phyloP scores from a whole-genome alignment of 2,329 filamentous ascomycete genomes.

The Meredithiella fracta region DNA sequence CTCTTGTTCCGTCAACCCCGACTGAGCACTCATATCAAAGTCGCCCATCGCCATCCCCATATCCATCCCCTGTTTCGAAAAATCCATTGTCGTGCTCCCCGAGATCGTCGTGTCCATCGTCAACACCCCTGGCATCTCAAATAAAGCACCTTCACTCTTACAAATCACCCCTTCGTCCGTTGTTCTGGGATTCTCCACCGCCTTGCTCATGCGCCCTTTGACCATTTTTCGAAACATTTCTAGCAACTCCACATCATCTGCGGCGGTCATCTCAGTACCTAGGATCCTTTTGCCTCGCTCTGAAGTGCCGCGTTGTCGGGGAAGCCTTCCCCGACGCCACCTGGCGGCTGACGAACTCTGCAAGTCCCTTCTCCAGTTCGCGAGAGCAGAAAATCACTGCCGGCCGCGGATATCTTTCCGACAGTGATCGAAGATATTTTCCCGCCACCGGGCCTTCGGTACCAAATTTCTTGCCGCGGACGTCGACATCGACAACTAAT shows the following conservation, averaged over 20 bases:
- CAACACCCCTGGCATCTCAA: not conserved
- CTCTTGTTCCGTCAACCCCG: conserved; percentile 7
- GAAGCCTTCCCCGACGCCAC: conserved; percentile 25
- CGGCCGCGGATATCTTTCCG: conserved; percentile 28
- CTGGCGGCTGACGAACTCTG: conserved; percentile 30
- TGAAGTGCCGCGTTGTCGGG: conserved; percentile 33
- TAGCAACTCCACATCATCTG: conserved; percentile 36
- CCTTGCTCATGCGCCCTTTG: not conserved
- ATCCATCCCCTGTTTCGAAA: not conserved
- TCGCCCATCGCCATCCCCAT: not conserved
- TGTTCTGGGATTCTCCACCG: not conserved
- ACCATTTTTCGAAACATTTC: conserved; percentile 32
- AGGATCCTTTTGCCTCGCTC: conserved; percentile 32
- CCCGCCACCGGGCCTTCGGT: conserved; percentile 30
- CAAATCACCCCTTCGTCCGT: not conserved
- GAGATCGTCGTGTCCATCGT: not conserved
- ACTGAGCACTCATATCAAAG: not conserved
- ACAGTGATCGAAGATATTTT: conserved; percentile 30
- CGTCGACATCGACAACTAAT: conserved; percentile 21
- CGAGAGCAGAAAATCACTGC: conserved; percentile 40
- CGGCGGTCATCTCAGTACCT: conserved; percentile 30
- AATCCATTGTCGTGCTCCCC: not conserved
- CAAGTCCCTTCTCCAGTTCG: conserved; percentile 39
- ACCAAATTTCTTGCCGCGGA: conserved; percentile 26
- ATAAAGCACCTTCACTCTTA: not conserved